Evolutionary conservation across 306 rosid genomes (phyloP).

Genomic region (Leucaena leucocephala): DNA sequence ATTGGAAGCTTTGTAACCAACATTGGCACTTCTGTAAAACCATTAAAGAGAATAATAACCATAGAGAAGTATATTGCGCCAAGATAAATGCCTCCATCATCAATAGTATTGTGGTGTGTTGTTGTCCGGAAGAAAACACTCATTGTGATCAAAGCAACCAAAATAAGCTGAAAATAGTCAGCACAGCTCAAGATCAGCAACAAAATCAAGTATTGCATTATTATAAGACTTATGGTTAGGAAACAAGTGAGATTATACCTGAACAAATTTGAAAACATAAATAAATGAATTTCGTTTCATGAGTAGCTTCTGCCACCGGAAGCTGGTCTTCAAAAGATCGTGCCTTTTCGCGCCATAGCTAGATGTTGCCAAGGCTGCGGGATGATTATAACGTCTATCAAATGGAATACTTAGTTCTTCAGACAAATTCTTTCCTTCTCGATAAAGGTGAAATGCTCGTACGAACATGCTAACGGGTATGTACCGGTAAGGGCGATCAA

Average conservation of each 20-base stretch:
- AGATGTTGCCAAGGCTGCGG: slow-evolving; percentile 86
- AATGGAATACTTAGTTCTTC: slow-evolving; percentile 74
- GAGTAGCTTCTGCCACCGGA: slow-evolving; percentile 79
- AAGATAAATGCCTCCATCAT: slow-evolving; percentile 88
- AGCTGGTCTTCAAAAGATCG: slow-evolving; percentile 83
- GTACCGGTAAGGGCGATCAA: slow-evolving; percentile 75
- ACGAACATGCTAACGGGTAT: slow-evolving; percentile 80
- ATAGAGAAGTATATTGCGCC: slow-evolving; percentile 92
- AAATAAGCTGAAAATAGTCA: slow-evolving; percentile 68
- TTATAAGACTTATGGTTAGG: too few species aligned
- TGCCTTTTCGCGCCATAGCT: slow-evolving; percentile 62
- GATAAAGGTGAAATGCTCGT: slow-evolving; percentile 67
- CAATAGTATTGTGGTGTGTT: slow-evolving; percentile 79
- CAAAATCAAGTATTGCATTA: background rate
- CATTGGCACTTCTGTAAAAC: slow-evolving; percentile 98
- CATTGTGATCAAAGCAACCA: slow-evolving; percentile 94
- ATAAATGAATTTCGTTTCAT: slow-evolving; percentile 95
- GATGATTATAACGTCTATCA: slow-evolving; percentile 80
- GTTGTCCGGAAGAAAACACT: slow-evolving; percentile 96
- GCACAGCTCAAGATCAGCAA: slow-evolving; percentile 43
- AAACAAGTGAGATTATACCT: slow-evolving; percentile 52
- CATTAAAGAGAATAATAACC: slow-evolving; percentile 93
- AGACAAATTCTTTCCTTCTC: slow-evolving; percentile 68
- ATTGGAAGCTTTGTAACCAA: slow-evolving; percentile 96
- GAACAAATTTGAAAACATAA: slow-evolving; percentile 89